A percentile compares a stretch with the other conserved stretches of the same genome.
Conservation (phyloP, 306 rosid genomes). For the Luffa aegyptiaca region DNA sequence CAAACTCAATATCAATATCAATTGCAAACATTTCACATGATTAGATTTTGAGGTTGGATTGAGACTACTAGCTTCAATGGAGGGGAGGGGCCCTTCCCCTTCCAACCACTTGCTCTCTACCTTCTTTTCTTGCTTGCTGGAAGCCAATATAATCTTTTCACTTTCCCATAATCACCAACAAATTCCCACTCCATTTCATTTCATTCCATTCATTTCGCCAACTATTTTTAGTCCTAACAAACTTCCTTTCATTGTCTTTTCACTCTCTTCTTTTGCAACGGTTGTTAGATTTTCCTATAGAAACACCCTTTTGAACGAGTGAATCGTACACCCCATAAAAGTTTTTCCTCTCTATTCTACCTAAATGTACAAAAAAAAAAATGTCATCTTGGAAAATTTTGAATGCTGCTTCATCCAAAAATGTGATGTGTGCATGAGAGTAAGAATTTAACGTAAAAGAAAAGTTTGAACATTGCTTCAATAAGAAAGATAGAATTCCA, state of each 20-base stretch:
- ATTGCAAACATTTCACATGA: not conserved
- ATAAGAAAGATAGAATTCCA: not conserved
- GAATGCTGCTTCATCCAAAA: too few relatives aligned
- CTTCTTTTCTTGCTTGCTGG: not conserved
- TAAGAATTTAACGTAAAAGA: not conserved
- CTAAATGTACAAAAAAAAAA: too few relatives aligned
- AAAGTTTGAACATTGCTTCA: not conserved
- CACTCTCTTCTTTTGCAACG: not conserved
- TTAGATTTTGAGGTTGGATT: not conserved
- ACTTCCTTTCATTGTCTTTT: not conserved
- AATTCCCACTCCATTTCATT: not conserved
- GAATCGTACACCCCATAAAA: not conserved
- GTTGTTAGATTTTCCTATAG: too few relatives aligned
- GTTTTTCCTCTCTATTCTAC: not conserved
- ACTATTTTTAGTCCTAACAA: not conserved
- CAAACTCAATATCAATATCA: not conserved
- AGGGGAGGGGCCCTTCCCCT: not conserved
- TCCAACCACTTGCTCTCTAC: not conserved
- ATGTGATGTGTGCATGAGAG: too few relatives aligned
- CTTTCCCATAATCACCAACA: not conserved
- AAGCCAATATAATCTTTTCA: not conserved
- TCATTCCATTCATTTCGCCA: not conserved
- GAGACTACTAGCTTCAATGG: not conserved
- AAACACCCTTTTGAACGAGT: too few relatives aligned
- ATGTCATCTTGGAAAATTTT: too few relatives aligned